Conservation (phyloP, 2,329 filamentous ascomycete genomes). For the Penicillium sp. region DNA sequence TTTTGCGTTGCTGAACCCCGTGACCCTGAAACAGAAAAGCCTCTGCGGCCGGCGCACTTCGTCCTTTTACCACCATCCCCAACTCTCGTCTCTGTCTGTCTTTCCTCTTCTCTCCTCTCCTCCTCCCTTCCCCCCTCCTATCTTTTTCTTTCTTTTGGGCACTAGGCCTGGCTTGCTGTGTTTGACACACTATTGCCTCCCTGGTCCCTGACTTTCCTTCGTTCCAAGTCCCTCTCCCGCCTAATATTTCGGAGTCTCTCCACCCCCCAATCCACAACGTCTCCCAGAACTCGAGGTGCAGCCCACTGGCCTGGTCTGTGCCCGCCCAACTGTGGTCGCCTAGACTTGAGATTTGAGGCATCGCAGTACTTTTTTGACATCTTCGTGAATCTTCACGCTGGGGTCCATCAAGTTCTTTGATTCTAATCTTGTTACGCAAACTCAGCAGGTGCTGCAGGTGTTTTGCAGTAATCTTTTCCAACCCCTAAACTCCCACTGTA, state of each 20-base stretch:
- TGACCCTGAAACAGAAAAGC: constrained; percentile 31
- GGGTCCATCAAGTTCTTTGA: constrained; percentile 25
- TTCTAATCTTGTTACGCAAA: constrained; percentile 41
- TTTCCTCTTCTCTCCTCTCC: constrained; percentile 25
- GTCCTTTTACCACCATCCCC: constrained; percentile 19
- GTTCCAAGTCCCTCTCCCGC: constrained; percentile 33
- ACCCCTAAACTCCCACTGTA: constrained; percentile 30
- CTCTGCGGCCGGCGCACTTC: constrained; percentile 4
- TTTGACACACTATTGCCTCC: constrained; percentile 51
- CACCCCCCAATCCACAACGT: constrained; percentile 8
- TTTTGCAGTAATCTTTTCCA: constrained; percentile 47
- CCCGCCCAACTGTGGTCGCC: constrained; percentile 37
- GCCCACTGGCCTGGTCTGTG: constrained; percentile 53
- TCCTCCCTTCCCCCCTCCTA: constrained; percentile 22
- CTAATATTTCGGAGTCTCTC: constrained; percentile 15
- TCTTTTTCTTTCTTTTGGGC: constrained; percentile 32
- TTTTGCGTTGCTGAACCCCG: constrained; percentile 28
- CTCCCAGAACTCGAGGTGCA: constrained; percentile 42
- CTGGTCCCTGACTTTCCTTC: constrained; percentile 43
- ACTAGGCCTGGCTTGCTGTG: constrained; percentile 41
- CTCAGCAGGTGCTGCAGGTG: constrained; percentile 84
- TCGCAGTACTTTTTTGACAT: constrained; percentile 27
- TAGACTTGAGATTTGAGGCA: constrained; percentile 37
- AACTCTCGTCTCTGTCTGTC: constrained; percentile 11
- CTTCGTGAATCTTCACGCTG: constrained; percentile 20